Base-by-base conservation (phyloP, 306 rosid genomes). In the Betula pendula region DNA sequence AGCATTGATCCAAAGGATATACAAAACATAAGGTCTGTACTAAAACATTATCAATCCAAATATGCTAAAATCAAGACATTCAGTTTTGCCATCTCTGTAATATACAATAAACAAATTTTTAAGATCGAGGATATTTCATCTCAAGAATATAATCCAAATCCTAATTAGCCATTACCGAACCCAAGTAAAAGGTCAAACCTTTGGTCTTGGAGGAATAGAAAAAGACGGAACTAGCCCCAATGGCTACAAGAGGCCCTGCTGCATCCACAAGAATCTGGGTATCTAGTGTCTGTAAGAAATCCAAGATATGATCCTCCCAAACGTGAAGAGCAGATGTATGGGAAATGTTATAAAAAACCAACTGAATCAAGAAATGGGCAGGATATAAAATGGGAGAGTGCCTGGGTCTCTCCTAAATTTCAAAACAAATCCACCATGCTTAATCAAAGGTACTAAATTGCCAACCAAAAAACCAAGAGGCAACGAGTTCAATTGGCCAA, bases 161-260 rank as follows among this genome's bases (percentile, higher is more conserved):
- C 40, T 35, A 35, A 35, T 35, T 35, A 35, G 5, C 40, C 40
- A 35, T 35, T 35, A 4, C 40, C 40, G 5, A 35, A 4, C 40
- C 40, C 47, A 48, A 25, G 72, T 2, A 33, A 69, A 67, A 52
- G 69, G 22, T 49, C 12, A 69, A 66, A 93, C 98, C 98, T 86
- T 80, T 82, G 75, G 87, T 94, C 59, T 80, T 87, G 16, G 88
- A 88, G 29, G 94, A 83, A 70, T 74, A 85, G 84, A 91, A 82
- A 84, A 76, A 84, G 73, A 71, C 33, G 62, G 89, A 92, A 72
- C 78, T 91, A 76, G 66, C 72, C 12, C 83, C 96, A 89, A 90
- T 59, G 66, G 89, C 96, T 22, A 81, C 76, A 62, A 90, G 2
- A 58, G 96, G 88, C 7, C 89, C 87, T 0, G 85, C 84, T 0